Percentiles rank a stretch among this genome's conserved stretches.
phyloP scores from a whole-genome alignment of 768 basidiomycete species.

The Hericium coralloides region DNA sequence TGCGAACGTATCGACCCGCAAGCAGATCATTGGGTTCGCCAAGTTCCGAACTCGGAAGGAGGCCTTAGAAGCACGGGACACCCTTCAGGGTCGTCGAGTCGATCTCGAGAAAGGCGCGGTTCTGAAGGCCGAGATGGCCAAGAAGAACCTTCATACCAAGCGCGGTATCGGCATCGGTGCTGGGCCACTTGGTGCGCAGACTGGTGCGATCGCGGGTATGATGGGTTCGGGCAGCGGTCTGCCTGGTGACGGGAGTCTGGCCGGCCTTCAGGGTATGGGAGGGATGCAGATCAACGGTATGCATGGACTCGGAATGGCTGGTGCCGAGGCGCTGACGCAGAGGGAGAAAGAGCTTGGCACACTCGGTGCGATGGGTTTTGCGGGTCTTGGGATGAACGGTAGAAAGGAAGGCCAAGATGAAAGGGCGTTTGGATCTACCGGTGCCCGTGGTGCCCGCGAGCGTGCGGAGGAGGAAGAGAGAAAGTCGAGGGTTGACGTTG shows the following conservation, averaged over 20 bases:
- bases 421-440: constrained; percentile 29
- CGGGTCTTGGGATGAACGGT: constrained; percentile 23
- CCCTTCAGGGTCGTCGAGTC: constrained; percentile 81
- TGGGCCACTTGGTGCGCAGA: constrained; percentile 12
- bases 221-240: constrained; percentile 12
- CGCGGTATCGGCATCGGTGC: constrained; percentile 55
- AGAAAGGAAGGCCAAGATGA: constrained; percentile 29
- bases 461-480: constrained; percentile 55
- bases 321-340: constrained; percentile 24
- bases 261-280: constrained; percentile 21
- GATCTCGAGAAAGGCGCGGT: constrained; percentile 91
- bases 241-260: constrained; percentile 12
- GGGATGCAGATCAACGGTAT: constrained; percentile 8
- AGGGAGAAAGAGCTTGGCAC: constrained; percentile 41
- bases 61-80: constrained; percentile 80
- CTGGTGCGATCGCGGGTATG: constrained; percentile 6
- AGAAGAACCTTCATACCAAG: constrained; percentile 98
- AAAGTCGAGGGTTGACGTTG: constrained; percentile 43
- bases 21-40: constrained; percentile 98
- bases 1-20: constrained; percentile 49
- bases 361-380: constrained; percentile 40
- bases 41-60: constrained; percentile 86
- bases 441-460: constrained; percentile 48
- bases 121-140: constrained; percentile 98
- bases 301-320: constrained; percentile 2